Evolutionary conservation across 768 basidiomycete species (phyloP).

Genomic region (Lactarius evosmus): DNA sequence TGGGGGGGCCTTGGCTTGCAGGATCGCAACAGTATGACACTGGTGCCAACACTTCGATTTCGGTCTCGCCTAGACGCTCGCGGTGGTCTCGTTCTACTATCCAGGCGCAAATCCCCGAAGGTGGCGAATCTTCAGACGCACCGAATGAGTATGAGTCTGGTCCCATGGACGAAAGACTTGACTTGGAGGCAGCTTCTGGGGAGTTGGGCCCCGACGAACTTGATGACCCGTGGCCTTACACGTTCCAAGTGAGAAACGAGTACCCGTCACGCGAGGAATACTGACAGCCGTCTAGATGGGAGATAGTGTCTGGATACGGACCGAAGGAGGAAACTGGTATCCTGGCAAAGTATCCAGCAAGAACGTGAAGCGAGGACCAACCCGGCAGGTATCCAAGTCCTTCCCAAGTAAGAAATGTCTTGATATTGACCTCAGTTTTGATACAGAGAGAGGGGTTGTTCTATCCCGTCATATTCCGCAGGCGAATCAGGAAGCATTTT

Average conservation of each 20-base stretch:
- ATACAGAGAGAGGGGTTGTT: constrained; percentile 25
- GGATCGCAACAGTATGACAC: not conserved
- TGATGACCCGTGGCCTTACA: constrained; percentile 28
- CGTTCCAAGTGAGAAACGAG: constrained; percentile 18
- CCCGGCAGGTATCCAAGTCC: constrained; percentile 22
- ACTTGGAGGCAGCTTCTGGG: constrained; percentile 9
- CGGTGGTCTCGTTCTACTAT: not conserved
- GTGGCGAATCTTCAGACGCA: constrained; percentile 2
- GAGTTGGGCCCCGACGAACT: constrained; percentile 24
- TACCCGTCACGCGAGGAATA: not conserved
- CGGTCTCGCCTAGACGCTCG: not conserved
- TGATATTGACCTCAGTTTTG: not conserved
- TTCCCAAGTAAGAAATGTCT: not conserved
- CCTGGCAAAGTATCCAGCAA: constrained; percentile 22
- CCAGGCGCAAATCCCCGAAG: constrained; percentile 1
- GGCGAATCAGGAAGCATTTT: constrained; percentile 26
- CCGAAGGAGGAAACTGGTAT: constrained; percentile 25
- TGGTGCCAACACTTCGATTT: not conserved
- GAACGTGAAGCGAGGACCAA: constrained; percentile 20
- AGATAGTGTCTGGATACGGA: constrained; percentile 27
- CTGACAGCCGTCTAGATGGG: constrained; percentile 19
- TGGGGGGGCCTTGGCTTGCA: not conserved
- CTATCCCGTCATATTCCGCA: constrained; percentile 25
- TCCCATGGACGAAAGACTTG: constrained; percentile 1
- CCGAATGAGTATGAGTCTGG: constrained; percentile 1